Evolutionary conservation across 176 grass and related monocot species (phyloP), one percentile per base, ranked within the genome.

Genomic region (Aegilops tauschii): DNA sequence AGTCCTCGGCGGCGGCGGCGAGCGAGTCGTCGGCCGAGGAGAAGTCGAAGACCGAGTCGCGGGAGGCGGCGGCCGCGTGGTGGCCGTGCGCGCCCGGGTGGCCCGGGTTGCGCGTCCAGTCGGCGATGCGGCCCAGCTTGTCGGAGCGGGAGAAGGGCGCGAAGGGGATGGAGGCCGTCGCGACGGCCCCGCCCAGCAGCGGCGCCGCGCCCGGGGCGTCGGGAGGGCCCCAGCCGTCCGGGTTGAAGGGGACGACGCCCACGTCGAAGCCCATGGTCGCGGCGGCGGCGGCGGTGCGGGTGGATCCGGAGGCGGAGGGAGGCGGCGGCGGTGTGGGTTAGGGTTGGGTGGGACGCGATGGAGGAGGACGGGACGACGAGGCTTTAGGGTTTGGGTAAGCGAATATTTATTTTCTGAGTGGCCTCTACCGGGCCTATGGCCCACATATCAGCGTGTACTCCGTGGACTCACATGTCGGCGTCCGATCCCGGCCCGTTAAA

Each of bases 91-190:
- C 62, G 9, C 69, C 69, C 5, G 87, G 85, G 13, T 82, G 74
- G 4, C 81, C 63, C 10, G 79, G 68, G 44, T 92, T 92, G 87
- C 92, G 94, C 9, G 92, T 94, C 92, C 94, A 94, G 80, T 97
- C 92, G 75, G 94, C 94, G 74, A 97, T 94, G 79, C 94, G 94
- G 28, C 94, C 94, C 61, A 97, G 85, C 85, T 82, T 92, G n/a
- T 97, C 94, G 32, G 92, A 92, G 61, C 90, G 94, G 70, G 94
- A 97, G 92, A 97, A 97, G 69, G 94, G 90, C 40, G 92, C 94
- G 76, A 97, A 97, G 29, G 92, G 94, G 80, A 94, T 92, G 83
- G 86, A 87, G 5, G 82, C 39, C 34, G 88, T 82, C 7, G 86
- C 81, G 20, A 72, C 58, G 31, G 82, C 85, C 6, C 92, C 89